Evolutionary conservation across 2,329 filamentous ascomycete species (phyloP), one percentile per base, ranked within the genome.

Genomic region (Xylariaceae sp.): DNA sequence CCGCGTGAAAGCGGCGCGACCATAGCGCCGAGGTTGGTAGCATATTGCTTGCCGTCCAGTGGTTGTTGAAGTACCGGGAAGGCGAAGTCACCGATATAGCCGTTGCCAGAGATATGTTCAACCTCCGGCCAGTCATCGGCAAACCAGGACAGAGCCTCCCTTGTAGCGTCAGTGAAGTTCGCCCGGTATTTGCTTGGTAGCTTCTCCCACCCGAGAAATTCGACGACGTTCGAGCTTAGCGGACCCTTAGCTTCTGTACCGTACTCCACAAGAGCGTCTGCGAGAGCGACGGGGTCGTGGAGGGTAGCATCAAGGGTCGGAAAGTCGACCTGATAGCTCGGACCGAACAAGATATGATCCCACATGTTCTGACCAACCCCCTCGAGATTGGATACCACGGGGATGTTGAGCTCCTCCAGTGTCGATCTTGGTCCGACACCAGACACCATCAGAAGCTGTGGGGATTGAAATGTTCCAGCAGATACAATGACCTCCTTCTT

Each of bases 381-480:
- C 5, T 12, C 11, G 11, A 41, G 39, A 17, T 41, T 22, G 14
- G 39, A n/a, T 6, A 41, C 19, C 4, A 22, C 30, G 3, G 36
- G 35, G 30, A 49, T 42, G 4, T 39, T 27, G 7, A 19, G 19
- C 4, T 30, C 4, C 7, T 42, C 1, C 2, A 49, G 27, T 11
- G 15, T 32, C 3, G 42, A 15, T 7, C 11, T 18, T 3, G 49
- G 49, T 2, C 49, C 49, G 18, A 52, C 17, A 9, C 49, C 49
- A 6, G 48, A 51, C 6, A 69, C 59, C 57, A 72, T 66, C 2
- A 70, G 59, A 6, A 69, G 57, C 46, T 82, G 76, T 32, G 82
- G 82, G 1, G 83, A 86, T 64, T 86, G 82, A 49, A 86, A 75
- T 44, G 82, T 80, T 59, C 83, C 83, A 33, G 81, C 82, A 65